phyloP scores from a whole-genome alignment of 2,329 filamentous ascomycete species.

The Trichophyton verrucosum region DNA sequence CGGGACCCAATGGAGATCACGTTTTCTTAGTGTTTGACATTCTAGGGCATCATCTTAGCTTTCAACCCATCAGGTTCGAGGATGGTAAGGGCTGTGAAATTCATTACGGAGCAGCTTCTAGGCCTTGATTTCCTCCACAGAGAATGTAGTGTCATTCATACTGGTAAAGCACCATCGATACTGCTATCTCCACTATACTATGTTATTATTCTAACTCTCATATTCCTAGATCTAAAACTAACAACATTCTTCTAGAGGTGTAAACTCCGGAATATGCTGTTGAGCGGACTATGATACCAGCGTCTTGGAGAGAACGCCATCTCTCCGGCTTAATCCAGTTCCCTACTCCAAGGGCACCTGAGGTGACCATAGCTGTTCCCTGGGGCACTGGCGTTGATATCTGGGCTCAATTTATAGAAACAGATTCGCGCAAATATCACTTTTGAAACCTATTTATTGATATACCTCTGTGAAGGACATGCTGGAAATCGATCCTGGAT shows the following conservation, averaged over 20 bases:
- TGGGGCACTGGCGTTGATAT: slow-evolving; percentile 20
- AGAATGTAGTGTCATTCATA: too few species aligned
- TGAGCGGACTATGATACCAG: slow-evolving; percentile 8
- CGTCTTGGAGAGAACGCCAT: slow-evolving; percentile 15
- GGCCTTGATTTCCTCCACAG: too few species aligned
- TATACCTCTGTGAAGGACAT: slow-evolving; percentile 16
- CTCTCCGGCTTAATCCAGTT: slow-evolving; percentile 16
- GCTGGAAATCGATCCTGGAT: slow-evolving; percentile 17
- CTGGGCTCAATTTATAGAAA: slow-evolving; percentile 16
- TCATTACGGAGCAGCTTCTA: slow-evolving; percentile 9
- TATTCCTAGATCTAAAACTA: too few species aligned
- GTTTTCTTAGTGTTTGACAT: too few species aligned
- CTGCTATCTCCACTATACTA: too few species aligned
- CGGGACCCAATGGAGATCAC: too few species aligned
- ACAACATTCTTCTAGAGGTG: too few species aligned
- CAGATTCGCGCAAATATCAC: slow-evolving; percentile 14
- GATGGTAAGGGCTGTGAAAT: slow-evolving; percentile 15
- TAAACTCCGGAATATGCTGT: too few species aligned
- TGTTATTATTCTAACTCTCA: too few species aligned
- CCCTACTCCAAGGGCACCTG: slow-evolving; percentile 15
- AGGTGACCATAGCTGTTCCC: slow-evolving; percentile 19
- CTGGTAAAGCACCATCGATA: too few species aligned
- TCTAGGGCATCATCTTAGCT: slow-evolving; percentile 10
- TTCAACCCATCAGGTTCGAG: slow-evolving; percentile 16
- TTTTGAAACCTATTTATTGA: slow-evolving; percentile 17